Base-by-base conservation (phyloP, 1,284 basidiomycete species). In the Heterobasidion annosum region DNA sequence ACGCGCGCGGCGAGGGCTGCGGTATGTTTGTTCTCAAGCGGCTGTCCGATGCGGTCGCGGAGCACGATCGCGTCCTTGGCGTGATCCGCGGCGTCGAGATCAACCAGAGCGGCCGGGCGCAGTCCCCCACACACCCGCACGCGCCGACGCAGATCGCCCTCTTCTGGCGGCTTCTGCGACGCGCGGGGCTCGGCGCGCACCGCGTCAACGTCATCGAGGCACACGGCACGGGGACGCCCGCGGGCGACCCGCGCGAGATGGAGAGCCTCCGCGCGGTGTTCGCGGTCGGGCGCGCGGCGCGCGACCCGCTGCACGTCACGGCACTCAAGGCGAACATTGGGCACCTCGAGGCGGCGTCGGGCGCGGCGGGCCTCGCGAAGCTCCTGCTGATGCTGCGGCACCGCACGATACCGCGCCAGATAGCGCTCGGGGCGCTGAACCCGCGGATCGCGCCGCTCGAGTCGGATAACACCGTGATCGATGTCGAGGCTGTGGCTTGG, bases 271-370 rank as follows among this genome's bases (percentile, higher is more conserved):
- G 83, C 25, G 67, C 63, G n/a, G 76, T 83, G 33, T 77, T 88
- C 55, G 70, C 73, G 1, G 60, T 61, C 25, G 64, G 69, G 37
- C 74, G 79, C 33, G 59, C 65, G 1, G 46, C 63, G 34, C 64
- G 68, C 50, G 81, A 82, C 56, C 77, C 78, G 8, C 74, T 89
- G 18, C 77, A 85, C 58, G 67, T 88, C 35, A 83, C 82, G 8
- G 83, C 82, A 1, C 69, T 88, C 59, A 89, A 88, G 59, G 82
- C 77, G 12, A 88, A 86, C 62, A 78, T 88, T 34, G 86, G 87
- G 0, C 86, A 89, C 62, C 68, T 85, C 3, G 87, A 88, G 63
- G 84, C 86, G 0, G 86, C 87, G 8, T 87, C 84, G 18, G 87
- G 86, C 0, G 78, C 81, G 6, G 82, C 82, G 8, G 79, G 83